A percentile compares a stretch with the other conserved stretches of the same genome.
phyloP scores from a whole-genome alignment of 805 yeast genomes.

The Zygotorulaspora florentina region DNA sequence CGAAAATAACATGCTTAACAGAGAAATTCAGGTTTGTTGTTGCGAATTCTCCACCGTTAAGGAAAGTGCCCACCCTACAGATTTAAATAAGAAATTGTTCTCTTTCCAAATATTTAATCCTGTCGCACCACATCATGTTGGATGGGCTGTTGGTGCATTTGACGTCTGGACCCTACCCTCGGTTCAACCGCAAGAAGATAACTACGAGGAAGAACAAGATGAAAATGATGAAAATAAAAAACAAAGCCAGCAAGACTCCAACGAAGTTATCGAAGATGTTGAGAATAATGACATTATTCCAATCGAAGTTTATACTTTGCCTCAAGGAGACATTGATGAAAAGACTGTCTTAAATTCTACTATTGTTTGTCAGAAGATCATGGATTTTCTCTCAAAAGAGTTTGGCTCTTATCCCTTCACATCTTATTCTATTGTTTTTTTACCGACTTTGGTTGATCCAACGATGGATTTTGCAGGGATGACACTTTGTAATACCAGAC shows the following conservation, averaged over 20 bases:
- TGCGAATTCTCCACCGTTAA: conserved; percentile 64
- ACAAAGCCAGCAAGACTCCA: conserved; percentile 17
- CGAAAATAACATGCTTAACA: conserved; percentile 26
- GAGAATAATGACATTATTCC: conserved; percentile 46
- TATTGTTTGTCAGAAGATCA: conserved; percentile 67
- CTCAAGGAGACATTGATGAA: conserved; percentile 44
- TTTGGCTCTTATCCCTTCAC: conserved; percentile 92
- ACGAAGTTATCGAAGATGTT: conserved; percentile 32
- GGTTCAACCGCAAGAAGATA: conserved; percentile 17
- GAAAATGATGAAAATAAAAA: conserved; percentile 38
- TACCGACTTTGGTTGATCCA: conserved; percentile 49
- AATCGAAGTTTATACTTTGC: conserved; percentile 58
- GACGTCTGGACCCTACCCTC: conserved; percentile 42
- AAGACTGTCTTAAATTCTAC: conserved; percentile 65
- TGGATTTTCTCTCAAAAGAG: conserved; percentile 79
- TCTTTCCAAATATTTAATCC: conserved; percentile 75
- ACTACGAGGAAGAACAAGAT: conserved; percentile 33
- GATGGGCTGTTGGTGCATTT: conserved; percentile 92
- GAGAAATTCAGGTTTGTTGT: conserved; percentile 61
- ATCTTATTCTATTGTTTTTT: conserved; percentile 72
- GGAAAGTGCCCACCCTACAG: conserved; percentile 72
- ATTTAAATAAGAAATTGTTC: conserved; percentile 67
- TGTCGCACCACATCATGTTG: conserved; percentile 88
- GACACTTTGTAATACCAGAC: conserved; percentile 55
- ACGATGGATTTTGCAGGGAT: conserved; percentile 57